A percentile compares a stretch with the other conserved stretches of the same genome.
phyloP scores from a whole-genome alignment of 257 asterid species.

The Ocimum tenuiflorum region DNA sequence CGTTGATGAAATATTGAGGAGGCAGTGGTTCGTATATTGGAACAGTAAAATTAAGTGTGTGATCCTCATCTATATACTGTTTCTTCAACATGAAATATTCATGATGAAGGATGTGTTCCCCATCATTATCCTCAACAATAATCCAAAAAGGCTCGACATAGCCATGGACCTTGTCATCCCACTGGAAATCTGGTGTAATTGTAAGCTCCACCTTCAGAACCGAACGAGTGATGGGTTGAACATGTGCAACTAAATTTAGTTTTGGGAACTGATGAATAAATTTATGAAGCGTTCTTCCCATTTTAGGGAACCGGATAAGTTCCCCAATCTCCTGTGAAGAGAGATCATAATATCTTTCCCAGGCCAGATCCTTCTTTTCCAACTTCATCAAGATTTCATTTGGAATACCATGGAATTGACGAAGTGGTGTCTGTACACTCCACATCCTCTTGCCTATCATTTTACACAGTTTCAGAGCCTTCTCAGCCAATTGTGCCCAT shows the following conservation, averaged over 20 bases:
- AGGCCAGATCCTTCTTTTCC: constrained; percentile 59
- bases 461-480: constrained; percentile 53
- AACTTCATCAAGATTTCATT: constrained; percentile 48
- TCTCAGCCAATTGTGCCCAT: constrained; percentile 59
- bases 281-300: constrained; percentile 53
- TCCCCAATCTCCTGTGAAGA: constrained; percentile 58
- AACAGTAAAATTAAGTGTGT: constrained; percentile 44
- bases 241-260: constrained; percentile 47
- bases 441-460: constrained; percentile 58
- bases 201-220: constrained; percentile 46
- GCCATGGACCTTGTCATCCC: constrained; percentile 57
- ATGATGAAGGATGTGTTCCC: constrained; percentile 47
- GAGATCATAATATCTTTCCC: constrained; percentile 59
- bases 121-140: constrained; percentile 55
- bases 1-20: constrained; percentile 46
- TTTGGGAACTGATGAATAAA: constrained; percentile 50
- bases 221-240: constrained; percentile 55
- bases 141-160: constrained; percentile 59
- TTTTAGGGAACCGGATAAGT: constrained; percentile 43
- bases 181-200: constrained; percentile 51
- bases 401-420: constrained; percentile 52
- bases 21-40: constrained; percentile 54
- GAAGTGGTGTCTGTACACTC: constrained; percentile 64
- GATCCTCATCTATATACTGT: constrained; percentile 48
- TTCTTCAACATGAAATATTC: constrained; percentile 53